phyloP scores from a whole-genome alignment of 1,139 yeast genomes.

The Groenewaldozyma auringiensis region DNA sequence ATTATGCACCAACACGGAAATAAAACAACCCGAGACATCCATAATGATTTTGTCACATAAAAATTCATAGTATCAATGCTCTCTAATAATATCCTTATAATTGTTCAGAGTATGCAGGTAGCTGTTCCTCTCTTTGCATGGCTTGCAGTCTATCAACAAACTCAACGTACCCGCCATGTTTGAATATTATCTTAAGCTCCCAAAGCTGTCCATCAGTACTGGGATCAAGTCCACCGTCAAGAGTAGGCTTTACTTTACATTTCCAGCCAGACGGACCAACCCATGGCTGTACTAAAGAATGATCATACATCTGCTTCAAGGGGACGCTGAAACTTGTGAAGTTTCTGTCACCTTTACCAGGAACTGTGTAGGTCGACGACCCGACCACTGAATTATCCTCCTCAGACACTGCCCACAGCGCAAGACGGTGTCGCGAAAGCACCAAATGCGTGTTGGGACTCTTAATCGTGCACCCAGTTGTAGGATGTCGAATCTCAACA shows the following conservation, averaged over 20 bases:
- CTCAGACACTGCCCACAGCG: constrained; percentile 7
- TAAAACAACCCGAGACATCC: too few species aligned
- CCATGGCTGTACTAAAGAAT: constrained; percentile 30
- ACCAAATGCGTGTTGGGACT: constrained; percentile 10
- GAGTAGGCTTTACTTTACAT: constrained; percentile 16
- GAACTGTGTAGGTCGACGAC: constrained; percentile 22
- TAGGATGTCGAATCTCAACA: constrained; percentile 2
- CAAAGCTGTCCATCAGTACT: constrained; percentile 15
- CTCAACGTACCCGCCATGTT: constrained; percentile 30
- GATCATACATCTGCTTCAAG: constrained; percentile 16
- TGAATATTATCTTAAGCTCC: constrained; percentile 23
- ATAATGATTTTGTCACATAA: too few species aligned
- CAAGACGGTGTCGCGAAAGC: constrained; percentile 17
- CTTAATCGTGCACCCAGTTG: constrained; percentile 5
- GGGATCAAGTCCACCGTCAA: constrained; percentile 22
- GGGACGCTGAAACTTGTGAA: constrained; percentile 21
- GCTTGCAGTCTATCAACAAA: constrained; percentile 14
- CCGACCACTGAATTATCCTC: constrained; percentile 7
- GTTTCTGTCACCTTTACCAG: constrained; percentile 24
- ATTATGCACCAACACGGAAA: too few species aligned
- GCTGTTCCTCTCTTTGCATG: constrained; percentile 13
- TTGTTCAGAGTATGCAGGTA: constrained; percentile 14
- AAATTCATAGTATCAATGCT: too few species aligned
- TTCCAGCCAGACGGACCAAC: constrained; percentile 32
- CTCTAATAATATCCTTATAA: too few species aligned